These are phyloP conservation scores for Galium porrigens DNA, from an alignment of 305 asterid species.

Conservation along the genomic window DNA sequence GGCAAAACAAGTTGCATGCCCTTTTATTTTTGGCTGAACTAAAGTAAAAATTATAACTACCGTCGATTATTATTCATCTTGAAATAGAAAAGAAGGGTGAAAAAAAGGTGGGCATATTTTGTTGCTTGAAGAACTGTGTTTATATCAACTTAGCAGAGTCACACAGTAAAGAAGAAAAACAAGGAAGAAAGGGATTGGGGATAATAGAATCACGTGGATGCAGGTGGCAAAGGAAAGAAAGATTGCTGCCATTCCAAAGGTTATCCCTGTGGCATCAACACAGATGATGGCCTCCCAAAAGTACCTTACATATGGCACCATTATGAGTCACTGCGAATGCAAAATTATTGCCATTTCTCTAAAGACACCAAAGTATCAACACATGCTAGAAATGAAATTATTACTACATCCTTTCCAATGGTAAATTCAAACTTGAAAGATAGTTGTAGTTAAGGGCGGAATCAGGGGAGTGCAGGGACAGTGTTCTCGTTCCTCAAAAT, in stretches of 20 bases:
- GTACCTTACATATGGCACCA: not conserved
- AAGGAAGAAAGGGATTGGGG: not conserved
- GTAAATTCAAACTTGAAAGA: not conserved
- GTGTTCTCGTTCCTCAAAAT: no score
- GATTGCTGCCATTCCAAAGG: not conserved
- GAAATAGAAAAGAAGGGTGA: no score
- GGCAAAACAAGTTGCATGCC: no score
- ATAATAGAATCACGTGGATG: conserved; percentile 21
- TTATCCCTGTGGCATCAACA: conserved; percentile 17
- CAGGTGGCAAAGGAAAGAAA: not conserved
- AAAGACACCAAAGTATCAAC: not conserved
- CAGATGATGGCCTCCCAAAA: conserved; percentile 1
- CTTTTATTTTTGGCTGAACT: not conserved
- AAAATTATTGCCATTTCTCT: not conserved
- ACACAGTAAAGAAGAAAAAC: conserved; percentile 12
- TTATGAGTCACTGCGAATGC: not conserved
- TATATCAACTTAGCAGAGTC: conserved; percentile 11
- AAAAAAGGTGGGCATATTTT: conserved; percentile 21
- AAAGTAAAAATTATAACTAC: no score
- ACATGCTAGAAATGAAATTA: not conserved
- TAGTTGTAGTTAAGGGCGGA: no score
- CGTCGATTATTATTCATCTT: no score
- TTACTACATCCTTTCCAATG: not conserved
- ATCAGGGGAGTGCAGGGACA: no score
- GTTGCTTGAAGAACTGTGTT: conserved; percentile 34